A percentile compares a stretch with the other conserved stretches of the same genome.
These are phyloP conservation scores for Cercospora canescens DNA, from an alignment of 2,329 filamentous ascomycete species.

Conservation along the genomic window DNA sequence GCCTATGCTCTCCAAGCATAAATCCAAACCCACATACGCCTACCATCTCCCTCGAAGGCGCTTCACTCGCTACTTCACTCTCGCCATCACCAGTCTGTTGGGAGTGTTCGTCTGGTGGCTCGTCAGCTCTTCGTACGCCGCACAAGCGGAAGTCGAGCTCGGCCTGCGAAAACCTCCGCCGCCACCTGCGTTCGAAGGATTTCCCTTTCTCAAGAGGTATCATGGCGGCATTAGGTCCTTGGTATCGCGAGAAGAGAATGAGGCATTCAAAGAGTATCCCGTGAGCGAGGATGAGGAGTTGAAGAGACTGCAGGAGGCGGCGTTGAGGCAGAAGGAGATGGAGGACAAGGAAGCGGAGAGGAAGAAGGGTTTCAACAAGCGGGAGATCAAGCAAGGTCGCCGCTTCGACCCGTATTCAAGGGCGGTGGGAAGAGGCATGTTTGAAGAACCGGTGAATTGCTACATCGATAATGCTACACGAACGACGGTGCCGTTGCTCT, in stretches of 20 bases:
- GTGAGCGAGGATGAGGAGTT: conserved; percentile 60
- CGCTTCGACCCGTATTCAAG: conserved; percentile 69
- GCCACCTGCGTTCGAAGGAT: conserved; percentile 80
- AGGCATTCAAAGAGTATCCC: conserved; percentile 72
- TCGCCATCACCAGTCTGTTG: conserved; percentile 67
- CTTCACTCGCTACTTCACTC: conserved; percentile 76
- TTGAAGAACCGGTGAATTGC: conserved; percentile 68
- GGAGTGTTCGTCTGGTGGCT: conserved; percentile 76
- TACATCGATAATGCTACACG: conserved; percentile 71
- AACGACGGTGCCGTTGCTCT: conserved; percentile 67
- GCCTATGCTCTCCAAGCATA: conserved; percentile 34
- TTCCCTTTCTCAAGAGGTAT: conserved; percentile 82
- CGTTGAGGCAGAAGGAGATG: conserved; percentile 38
- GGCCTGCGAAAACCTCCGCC: conserved; percentile 55
- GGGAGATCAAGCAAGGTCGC: conserved; percentile 31
- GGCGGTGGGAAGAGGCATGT: conserved; percentile 50
- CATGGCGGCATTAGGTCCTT: conserved; percentile 82
- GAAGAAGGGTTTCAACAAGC: conserved; percentile 34
- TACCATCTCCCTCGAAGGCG: conserved; percentile 50
- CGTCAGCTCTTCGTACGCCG: conserved; percentile 49
- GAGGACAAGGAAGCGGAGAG: conserved; percentile 40
- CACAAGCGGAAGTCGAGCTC: conserved; percentile 56
- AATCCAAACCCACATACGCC: conserved; percentile 32
- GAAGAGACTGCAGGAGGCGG: conserved; percentile 38
- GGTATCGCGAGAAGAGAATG: conserved; percentile 64